Conservation (phyloP, 345 rosid species). For the Salix viminalis region DNA sequence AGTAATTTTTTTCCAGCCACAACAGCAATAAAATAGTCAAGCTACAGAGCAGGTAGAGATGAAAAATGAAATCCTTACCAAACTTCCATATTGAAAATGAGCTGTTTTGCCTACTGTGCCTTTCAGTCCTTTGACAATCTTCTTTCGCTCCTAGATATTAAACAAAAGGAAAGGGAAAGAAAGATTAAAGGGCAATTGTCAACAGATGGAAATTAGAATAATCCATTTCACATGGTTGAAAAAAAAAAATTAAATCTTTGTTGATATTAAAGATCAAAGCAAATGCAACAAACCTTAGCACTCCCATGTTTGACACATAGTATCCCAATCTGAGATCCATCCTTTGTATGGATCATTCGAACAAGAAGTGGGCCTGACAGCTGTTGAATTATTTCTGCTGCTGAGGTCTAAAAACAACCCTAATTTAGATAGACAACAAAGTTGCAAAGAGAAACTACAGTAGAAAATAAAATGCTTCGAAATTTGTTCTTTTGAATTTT, state of each 20-base stretch:
- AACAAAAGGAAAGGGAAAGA: not conserved
- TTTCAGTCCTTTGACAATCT: conserved; percentile 83
- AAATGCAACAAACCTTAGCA: conserved; percentile 61
- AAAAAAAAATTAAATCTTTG: not conserved
- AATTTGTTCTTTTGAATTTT: not conserved
- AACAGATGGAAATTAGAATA: conserved; percentile 1
- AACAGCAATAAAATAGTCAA: not conserved
- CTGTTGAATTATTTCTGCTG: conserved; percentile 72
- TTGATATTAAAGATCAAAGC: not conserved
- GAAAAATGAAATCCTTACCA: conserved; percentile 46
- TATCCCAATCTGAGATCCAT: conserved; percentile 82
- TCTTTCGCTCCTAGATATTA: conserved; percentile 76
- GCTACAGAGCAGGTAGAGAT: not conserved
- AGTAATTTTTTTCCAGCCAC: not conserved
- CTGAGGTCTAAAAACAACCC: conserved; percentile 54
- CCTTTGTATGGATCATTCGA: conserved; percentile 93
- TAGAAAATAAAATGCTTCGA: conserved; percentile 5
- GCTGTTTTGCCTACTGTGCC: conserved; percentile 59
- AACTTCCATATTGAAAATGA: conserved; percentile 65
- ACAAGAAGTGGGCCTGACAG: conserved; percentile 72
- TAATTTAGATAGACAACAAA: conserved; percentile 21
- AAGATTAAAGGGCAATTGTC: not conserved
- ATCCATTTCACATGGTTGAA: conserved; percentile 3
- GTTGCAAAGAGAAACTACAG: not conserved
- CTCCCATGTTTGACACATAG: conserved; percentile 87